Conservation (phyloP, 148 eudicot genomes). For the Linanthus parryae region DNA sequence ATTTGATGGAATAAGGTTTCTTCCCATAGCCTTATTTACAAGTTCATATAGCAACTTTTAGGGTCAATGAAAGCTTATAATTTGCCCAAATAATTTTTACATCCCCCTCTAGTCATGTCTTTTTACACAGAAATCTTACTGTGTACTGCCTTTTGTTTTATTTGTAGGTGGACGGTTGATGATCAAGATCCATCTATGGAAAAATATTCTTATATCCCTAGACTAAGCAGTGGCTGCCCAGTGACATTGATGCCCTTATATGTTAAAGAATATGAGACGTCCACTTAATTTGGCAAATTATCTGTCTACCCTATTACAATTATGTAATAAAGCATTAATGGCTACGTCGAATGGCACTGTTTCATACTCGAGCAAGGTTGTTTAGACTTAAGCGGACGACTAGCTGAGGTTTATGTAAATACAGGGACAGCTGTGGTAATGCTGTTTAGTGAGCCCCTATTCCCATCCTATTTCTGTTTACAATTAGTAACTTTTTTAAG, state of each 20-base stretch:
- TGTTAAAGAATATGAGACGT: background rate
- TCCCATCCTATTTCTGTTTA: too few species aligned
- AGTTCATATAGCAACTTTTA: too few species aligned
- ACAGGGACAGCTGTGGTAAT: too few species aligned
- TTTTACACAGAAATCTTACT: background rate
- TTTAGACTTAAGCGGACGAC: background rate
- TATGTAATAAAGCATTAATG: background rate
- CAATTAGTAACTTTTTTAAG: too few species aligned
- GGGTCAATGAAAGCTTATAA: too few species aligned
- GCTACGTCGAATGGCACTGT: background rate
- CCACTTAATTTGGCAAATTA: background rate
- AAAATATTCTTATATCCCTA: slow-evolving; percentile 23
- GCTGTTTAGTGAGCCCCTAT: too few species aligned
- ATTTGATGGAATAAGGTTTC: too few species aligned
- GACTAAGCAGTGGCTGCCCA: slow-evolving; percentile 29
- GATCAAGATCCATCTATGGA: slow-evolving; percentile 25
- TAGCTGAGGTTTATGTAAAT: background rate
- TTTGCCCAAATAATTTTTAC: too few species aligned
- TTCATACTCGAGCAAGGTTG: background rate
- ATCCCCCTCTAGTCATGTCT: background rate
- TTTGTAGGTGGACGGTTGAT: slow-evolving; percentile 19
- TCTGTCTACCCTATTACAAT: background rate
- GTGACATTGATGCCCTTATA: slow-evolving; percentile 15
- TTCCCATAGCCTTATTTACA: too few species aligned
- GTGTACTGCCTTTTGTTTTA: background rate